Evolutionary conservation across 2,329 filamentous ascomycete species (phyloP).

Genomic region (Colletotrichum salicis): DNA sequence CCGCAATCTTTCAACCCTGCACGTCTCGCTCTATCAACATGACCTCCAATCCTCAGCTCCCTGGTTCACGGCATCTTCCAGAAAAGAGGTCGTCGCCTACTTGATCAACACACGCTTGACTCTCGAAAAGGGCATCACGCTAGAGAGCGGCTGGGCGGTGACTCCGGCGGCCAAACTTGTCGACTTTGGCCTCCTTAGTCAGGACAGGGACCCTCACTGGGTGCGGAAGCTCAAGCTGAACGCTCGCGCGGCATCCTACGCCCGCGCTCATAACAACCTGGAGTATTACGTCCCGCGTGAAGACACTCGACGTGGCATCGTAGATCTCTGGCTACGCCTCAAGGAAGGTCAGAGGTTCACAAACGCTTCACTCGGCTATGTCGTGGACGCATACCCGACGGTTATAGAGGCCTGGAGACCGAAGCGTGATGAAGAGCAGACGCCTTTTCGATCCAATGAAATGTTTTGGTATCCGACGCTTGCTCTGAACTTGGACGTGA

Average conservation of each 20-base stretch:
- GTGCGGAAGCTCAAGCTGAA: background rate
- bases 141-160: slow-evolving; percentile 30
- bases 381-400: slow-evolving; percentile 76
- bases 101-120: slow-evolving; percentile 50
- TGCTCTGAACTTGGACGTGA: slow-evolving; percentile 79
- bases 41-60: slow-evolving; percentile 45
- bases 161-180: slow-evolving; percentile 36
- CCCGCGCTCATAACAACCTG: slow-evolving; percentile 43
- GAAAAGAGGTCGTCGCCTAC: slow-evolving; percentile 49
- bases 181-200: slow-evolving; percentile 41
- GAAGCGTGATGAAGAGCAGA: slow-evolving; percentile 40
- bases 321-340: slow-evolving; percentile 76
- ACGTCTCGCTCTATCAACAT: slow-evolving; percentile 54
- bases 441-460: slow-evolving; percentile 46
- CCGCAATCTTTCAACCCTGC: slow-evolving; percentile 52
- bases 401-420: slow-evolving; percentile 65
- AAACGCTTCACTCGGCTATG: slow-evolving; percentile 70
- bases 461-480: slow-evolving; percentile 81
- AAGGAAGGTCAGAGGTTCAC: slow-evolving; percentile 70
- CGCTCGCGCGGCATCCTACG: slow-evolving; percentile 30
- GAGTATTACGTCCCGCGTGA: slow-evolving; percentile 34
- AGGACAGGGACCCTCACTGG: slow-evolving; percentile 46
- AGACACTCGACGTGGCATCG: slow-evolving; percentile 26
- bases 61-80: slow-evolving; percentile 47
- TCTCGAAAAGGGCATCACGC: slow-evolving; percentile 44